Evolutionary conservation across 306 rosid species (phyloP), one percentile per base, ranked within the genome.

Genomic region (Prunus kanzakura): DNA sequence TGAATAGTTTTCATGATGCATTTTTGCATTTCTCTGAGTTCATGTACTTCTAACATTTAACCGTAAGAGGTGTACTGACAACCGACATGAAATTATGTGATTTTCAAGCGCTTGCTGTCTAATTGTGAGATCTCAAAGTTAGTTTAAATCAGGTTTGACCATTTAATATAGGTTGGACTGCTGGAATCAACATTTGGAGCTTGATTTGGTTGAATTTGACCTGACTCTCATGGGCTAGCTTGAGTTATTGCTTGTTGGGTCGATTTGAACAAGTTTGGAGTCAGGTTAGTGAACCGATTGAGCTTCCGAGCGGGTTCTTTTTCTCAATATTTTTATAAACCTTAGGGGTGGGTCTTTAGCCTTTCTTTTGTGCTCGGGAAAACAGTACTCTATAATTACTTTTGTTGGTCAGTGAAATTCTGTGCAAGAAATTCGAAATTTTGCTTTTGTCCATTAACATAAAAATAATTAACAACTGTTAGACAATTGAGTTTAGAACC

Each of bases 181-280:
- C 75, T 82, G 79, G 76, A 69, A 68, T 72, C 75, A 41, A 71
- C 61, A 18, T 69, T n/a, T 67, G 80, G 73, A 77, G 80, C 80
- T 78, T 69, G 71, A 56, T 32, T 65, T 63, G 67, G 15, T 79
- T 73, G 71, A 35, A 64, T 49, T 74, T 78, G 55, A 71, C 68
- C 43, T 35, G 72, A 77, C 29, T 43, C 74, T 43, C 74, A 23
- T 18, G 69, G 66, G 54, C 62, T 47, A 47, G 63, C 61, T 69
- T 67, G 74, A 77, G 74, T 77, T 66, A 29, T 75, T 75, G 71
- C 64, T 20, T 60, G 81, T 77, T 79, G 81, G 80, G 64, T 72
- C 16, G 32, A 57, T 84, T 76, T 80, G 78, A 81, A 43, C 54
- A 61, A 72, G 71, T 81, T 67, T 69, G 68, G 62, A 43, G 47